Base-by-base conservation (phyloP, 441 rosid genomes). In the Macaranga tanarius region DNA sequence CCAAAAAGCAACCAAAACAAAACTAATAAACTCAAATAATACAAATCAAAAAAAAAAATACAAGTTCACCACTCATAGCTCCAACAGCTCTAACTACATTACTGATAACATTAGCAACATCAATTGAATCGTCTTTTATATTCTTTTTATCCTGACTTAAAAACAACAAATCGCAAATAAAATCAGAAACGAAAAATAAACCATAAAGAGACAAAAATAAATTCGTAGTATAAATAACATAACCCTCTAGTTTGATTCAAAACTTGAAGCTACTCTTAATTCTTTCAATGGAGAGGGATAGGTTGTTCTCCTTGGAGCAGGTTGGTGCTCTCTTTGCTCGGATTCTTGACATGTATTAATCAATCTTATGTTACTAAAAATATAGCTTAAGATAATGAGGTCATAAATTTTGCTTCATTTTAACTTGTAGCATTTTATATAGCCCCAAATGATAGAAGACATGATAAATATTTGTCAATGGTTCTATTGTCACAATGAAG, bases 221-320 rank as follows among this genome's bases (percentile, higher is more conserved):
- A n/a, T n/a, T n/a, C n/a, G n/a, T n/a, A 31, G 19, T 28, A 60
- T 60, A 13, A 19, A 65, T 31, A 57, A 69, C 12, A 23, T n/a
- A 80, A 92, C 95, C 17, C 91, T 94, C 65, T 94, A 96, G 97
- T 92, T 94, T 62, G 97, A 94, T 72, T 81, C 96, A 7, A 88
- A 83, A 77, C 79, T 94, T 22, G 91, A 94, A 78, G 93, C 89
- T 75, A 93, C 91, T 73, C 62, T 94, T 9, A 77, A 73, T 72
- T 90, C 90, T 76, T 88, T 84, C 75, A 50, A 54, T 4, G 81
- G 75, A 11, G 89, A 79, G 20, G 65, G 93, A 2, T 96, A 92
- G 69, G 90, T 92, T 57, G 98, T 94, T 71, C 89, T 93, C 77
- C 95, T 94, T 31, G 96, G 97, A 66, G 96, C 98, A 91, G 98